Evolutionary conservation across 805 yeast genomes (phyloP), one percentile per base, ranked within the genome.

Genomic region (Yarrowia sp.): DNA sequence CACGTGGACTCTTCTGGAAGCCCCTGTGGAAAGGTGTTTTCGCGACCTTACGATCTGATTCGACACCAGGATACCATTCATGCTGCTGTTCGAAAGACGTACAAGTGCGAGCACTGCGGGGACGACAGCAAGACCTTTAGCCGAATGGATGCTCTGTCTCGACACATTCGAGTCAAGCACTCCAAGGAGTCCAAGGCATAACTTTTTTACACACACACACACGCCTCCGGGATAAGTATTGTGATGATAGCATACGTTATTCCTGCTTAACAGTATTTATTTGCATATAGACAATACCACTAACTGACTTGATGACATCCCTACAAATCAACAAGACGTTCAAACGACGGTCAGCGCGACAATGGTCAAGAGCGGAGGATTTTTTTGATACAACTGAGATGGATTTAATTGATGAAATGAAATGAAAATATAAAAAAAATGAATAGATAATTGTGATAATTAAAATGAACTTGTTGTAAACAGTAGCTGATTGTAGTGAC

Each of bases 21-120:
- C 67, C 83, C 84, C 24, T 90, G 97, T 76, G 77, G 82, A 69
- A 89, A 89, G 76, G 85, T 86, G 71, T 93, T 93, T 73, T 91
- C 98, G 17, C 84, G 99, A 72, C 96, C 97, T 19, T 93, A 93
- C 74, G 99, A 93, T 78, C 80, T 93, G 72, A 88, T 92, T 26
- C 84, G 99, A 71, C 99, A 93, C 76, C 97, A 93, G 75, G 96
- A 93, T 72, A 95, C 98, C 0, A 92, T 93, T 64, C 99, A 93
- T 75, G 95, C 98, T 0, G 82, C 89, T 54, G 88, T 87, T 74
- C 88, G 93, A 76, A 89, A 89, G 71, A 85, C 88, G 56, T 95
- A 87, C 79, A 86, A 89, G 73, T 93, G 99, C 76, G 86, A 85
- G 70, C 86, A 88, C 49, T 93, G 99, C 77, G 95, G 89, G 65